Conservation (phyloP, 805 yeast species). For the Pichia sporocuriosa region DNA sequence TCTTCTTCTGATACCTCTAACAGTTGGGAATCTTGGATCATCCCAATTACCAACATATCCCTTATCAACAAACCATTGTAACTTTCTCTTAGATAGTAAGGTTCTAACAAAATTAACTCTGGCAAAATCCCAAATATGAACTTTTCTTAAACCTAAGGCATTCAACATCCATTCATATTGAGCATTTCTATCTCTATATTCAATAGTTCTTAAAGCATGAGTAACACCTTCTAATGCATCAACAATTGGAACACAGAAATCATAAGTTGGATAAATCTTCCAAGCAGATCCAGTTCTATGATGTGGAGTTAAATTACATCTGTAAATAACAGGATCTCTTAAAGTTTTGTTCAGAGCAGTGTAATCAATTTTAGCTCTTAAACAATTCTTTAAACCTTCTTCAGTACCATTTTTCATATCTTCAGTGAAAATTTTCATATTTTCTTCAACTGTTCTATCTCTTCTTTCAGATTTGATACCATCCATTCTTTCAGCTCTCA, state of each 20-base stretch:
- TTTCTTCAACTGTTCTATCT: slow-evolving; percentile 90
- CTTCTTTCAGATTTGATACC: slow-evolving; percentile 91
- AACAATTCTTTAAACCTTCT: slow-evolving; percentile 83
- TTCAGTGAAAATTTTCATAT: slow-evolving; percentile 73
- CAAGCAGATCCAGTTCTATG: slow-evolving; percentile 90
- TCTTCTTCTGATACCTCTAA: slow-evolving; percentile 98
- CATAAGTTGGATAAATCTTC: slow-evolving; percentile 98
- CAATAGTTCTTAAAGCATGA: slow-evolving; percentile 95
- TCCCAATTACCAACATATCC: slow-evolving; percentile 89
- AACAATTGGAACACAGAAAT: slow-evolving; percentile 96
- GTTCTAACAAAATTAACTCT: slow-evolving; percentile 97
- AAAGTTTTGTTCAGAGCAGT: slow-evolving; percentile 87
- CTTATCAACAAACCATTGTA: slow-evolving; percentile 98
- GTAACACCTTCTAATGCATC: slow-evolving; percentile 96
- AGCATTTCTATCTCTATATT: slow-evolving; percentile 97
- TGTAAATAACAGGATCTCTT: slow-evolving; percentile 96
- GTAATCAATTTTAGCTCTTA: slow-evolving; percentile 95
- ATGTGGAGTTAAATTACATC: slow-evolving; percentile 96
- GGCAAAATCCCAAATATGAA: slow-evolving; percentile 96
- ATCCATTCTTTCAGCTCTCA: slow-evolving; percentile 99
- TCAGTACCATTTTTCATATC: slow-evolving; percentile 95
- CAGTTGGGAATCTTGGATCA: slow-evolving; percentile 99
- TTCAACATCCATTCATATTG: slow-evolving; percentile 96
- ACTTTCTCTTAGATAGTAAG: slow-evolving; percentile 89
- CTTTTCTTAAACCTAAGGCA: slow-evolving; percentile 78